A percentile compares a stretch with the other conserved stretches of the same genome.
phyloP scores from a whole-genome alignment of 305 asterid species.

The Solanum hybrid region DNA sequence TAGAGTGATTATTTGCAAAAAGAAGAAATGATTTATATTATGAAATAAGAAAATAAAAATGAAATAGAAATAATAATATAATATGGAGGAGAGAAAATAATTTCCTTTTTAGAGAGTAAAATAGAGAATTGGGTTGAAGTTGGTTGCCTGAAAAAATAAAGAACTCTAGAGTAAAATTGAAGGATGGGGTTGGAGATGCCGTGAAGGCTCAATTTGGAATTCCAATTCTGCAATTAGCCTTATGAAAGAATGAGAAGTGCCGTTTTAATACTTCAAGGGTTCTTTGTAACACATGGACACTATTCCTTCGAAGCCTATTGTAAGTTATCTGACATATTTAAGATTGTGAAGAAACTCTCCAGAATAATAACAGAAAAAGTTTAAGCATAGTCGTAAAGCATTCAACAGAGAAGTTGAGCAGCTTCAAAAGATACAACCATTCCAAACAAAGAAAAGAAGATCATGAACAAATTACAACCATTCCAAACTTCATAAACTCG shows the following conservation, averaged over 20 bases:
- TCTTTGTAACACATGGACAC: neutral
- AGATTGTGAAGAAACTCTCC: neutral
- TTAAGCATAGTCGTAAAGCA: neutral
- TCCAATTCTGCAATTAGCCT: neutral
- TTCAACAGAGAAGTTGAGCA: neutral
- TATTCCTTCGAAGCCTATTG: neutral
- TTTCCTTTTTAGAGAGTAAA: too few species aligned
- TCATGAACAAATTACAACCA: constrained; percentile 18
- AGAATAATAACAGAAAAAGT: neutral
- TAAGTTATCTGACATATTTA: neutral
- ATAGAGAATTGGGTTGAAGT: too few species aligned
- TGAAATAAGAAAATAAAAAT: too few species aligned
- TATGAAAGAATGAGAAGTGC: neutral
- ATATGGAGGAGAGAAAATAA: too few species aligned
- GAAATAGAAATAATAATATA: too few species aligned
- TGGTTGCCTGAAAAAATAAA: too few species aligned
- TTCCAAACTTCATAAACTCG: constrained; percentile 11
- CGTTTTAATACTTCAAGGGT: neutral
- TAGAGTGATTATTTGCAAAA: too few species aligned
- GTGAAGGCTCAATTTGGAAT: neutral
- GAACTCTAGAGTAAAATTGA: too few species aligned
- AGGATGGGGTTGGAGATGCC: too few species aligned
- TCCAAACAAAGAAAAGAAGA: constrained; percentile 13
- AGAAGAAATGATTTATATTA: too few species aligned
- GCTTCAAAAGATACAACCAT: constrained; percentile 2